A percentile compares a stretch with the other conserved stretches of the same genome.
Conservation (phyloP, 1,284 basidiomycete species). For the Acaromyces ingoldii region DNA sequence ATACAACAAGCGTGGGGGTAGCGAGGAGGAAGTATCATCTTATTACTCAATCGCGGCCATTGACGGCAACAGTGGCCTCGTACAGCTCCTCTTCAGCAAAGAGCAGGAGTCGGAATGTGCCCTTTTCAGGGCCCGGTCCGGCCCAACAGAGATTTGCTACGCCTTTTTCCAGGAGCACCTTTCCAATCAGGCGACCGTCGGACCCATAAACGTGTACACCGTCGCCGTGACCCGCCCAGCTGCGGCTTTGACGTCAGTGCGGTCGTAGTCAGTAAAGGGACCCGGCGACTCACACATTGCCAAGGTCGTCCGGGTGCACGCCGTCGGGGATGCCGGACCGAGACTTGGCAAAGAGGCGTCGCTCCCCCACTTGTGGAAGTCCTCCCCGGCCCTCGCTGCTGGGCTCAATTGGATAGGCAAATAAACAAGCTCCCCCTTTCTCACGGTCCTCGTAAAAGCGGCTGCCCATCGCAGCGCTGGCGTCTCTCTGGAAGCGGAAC, state of each 20-base stretch:
- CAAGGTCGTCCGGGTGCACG: slow-evolving; percentile 19
- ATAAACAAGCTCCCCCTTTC: too few species aligned
- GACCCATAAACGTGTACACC: slow-evolving; percentile 25
- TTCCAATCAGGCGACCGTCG: slow-evolving; percentile 27
- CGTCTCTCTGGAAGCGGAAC: slow-evolving; percentile 25
- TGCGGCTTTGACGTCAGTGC: background rate
- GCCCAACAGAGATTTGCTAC: slow-evolving; percentile 37
- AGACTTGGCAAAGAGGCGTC: slow-evolving; percentile 16
- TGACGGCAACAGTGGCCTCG: slow-evolving; percentile 13
- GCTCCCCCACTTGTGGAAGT: slow-evolving; percentile 11
- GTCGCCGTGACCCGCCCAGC: slow-evolving; percentile 25
- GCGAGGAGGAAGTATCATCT: too few species aligned
- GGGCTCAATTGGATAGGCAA: too few species aligned
- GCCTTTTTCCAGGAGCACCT: slow-evolving; percentile 24
- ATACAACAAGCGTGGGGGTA: too few species aligned
- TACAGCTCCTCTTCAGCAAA: slow-evolving; percentile 34
- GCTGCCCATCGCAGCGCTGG: too few species aligned
- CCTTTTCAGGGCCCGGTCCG: slow-evolving; percentile 10
- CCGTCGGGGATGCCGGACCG: slow-evolving; percentile 24
- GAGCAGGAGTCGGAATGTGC: slow-evolving; percentile 17
- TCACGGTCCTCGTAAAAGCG: too few species aligned
- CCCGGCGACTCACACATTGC: too few species aligned
- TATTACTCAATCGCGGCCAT: slow-evolving; percentile 1
- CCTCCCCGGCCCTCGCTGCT: too few species aligned
- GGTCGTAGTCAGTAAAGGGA: too few species aligned